These are phyloP conservation scores for Pleurotus cornucopiae DNA, from an alignment of 768 basidiomycete species.

Conservation along the genomic window DNA sequence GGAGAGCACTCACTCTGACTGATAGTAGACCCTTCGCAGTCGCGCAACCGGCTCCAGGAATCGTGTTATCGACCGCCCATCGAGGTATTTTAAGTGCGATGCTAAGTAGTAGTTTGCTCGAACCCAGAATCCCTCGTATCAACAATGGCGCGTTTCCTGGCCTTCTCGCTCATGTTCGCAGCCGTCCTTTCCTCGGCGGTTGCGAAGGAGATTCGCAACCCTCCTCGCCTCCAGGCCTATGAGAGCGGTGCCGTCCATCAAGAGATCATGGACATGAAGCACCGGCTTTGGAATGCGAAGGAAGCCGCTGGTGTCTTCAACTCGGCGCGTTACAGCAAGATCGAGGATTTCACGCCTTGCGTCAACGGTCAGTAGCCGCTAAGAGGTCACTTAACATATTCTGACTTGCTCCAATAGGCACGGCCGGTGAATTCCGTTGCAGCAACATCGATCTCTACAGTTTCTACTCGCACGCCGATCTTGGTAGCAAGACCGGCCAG, in stretches of 20 bases:
- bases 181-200: not conserved
- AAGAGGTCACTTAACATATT: not conserved
- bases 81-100: constrained; percentile 6
- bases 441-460: constrained; percentile 16
- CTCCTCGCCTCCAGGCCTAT: constrained; percentile 4
- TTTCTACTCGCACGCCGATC: constrained; percentile 15
- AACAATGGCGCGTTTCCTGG: constrained; percentile 1
- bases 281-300: constrained; percentile 1
- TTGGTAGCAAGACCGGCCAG: constrained; percentile 13
- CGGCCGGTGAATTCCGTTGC: constrained; percentile 14
- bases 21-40: not conserved
- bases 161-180: not conserved
- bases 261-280: constrained; percentile 8
- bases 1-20: not conserved
- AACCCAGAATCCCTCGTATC: not conserved
- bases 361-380: constrained; percentile 7
- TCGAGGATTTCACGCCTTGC: constrained; percentile 9
- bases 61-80: not conserved
- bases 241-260: constrained; percentile 5
- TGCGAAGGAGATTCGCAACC: constrained; percentile 5
- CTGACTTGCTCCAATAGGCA: not conserved
- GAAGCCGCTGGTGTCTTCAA: constrained; percentile 5
- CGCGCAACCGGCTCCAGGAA: constrained; percentile 2
- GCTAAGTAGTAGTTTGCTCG: not conserved
- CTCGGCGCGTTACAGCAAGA: constrained; percentile 2